Evolutionary conservation across 805 yeast genomes (phyloP).

Genomic region (Pichia cephalocereana): DNA sequence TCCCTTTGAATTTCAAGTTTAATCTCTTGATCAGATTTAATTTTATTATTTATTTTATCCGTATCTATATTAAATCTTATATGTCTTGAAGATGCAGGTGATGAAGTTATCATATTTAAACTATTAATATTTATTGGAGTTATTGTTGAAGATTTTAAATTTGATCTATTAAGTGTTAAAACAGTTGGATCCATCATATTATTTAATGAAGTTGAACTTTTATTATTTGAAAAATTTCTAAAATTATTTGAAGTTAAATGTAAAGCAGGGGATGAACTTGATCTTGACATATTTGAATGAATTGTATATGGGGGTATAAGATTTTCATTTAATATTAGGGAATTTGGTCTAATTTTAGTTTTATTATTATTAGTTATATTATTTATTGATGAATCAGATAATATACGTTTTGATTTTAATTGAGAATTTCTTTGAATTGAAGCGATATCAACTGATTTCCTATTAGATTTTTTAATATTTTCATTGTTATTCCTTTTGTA

Average conservation of each 20-base stretch:
- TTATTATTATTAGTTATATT: neutral
- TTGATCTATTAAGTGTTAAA: neutral
- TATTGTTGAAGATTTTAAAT: neutral
- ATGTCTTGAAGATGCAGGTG: no score
- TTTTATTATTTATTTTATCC: neutral
- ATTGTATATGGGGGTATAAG: neutral
- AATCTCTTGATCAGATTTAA: neutral
- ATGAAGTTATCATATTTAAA: no score
- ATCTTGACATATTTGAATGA: neutral
- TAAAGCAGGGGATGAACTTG: no score
- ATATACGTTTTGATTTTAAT: neutral
- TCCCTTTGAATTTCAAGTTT: neutral
- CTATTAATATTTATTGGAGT: no score
- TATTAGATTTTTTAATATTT: neutral
- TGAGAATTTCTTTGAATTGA: neutral
- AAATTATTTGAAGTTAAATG: no score
- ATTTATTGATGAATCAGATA: constrained; percentile 6
- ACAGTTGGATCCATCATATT: neutral
- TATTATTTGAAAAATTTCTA: no score
- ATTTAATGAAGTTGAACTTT: neutral
- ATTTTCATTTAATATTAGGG: neutral
- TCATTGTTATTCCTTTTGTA: neutral
- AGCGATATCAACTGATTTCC: neutral
- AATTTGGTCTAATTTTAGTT: constrained; percentile 4
- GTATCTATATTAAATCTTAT: no score